phyloP scores from a whole-genome alignment of 1,284 basidiomycete genomes.

The Ustilago sp. region DNA sequence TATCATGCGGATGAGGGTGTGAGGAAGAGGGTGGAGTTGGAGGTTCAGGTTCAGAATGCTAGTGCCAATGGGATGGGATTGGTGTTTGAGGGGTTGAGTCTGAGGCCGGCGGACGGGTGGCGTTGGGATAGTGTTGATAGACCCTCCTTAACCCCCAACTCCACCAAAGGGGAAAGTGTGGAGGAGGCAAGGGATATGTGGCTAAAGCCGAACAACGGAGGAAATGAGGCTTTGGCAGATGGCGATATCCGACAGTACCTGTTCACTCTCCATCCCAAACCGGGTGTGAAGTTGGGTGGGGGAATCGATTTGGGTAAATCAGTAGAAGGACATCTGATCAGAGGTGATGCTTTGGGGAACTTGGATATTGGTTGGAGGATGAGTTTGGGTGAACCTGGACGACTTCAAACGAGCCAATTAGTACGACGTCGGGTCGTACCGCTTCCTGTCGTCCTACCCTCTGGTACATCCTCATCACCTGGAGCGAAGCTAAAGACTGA shows the following conservation, averaged over 20 bases:
- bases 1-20: slow-evolving; percentile 37
- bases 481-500: slow-evolving; percentile 10
- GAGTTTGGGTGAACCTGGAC: slow-evolving; percentile 58
- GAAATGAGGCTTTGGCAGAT: slow-evolving; percentile 45
- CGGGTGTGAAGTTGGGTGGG: not conserved
- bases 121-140: slow-evolving; percentile 39
- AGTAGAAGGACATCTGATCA: slow-evolving; percentile 15
- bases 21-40: slow-evolving; percentile 57
- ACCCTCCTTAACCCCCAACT: slow-evolving; percentile 4
- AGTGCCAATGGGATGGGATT: slow-evolving; percentile 30
- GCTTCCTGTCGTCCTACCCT: slow-evolving; percentile 1
- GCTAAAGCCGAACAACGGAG: slow-evolving; percentile 7
- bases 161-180: not conserved
- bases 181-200: slow-evolving; percentile 30
- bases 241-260: slow-evolving; percentile 65
- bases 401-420: slow-evolving; percentile 48
- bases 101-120: slow-evolving; percentile 46
- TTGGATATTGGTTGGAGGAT: slow-evolving; percentile 66
- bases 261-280: slow-evolving; percentile 40
- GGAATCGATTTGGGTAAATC: slow-evolving; percentile 20
- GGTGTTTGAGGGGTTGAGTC: slow-evolving; percentile 49
- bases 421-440: slow-evolving; percentile 18
- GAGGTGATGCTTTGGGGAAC: slow-evolving; percentile 50
- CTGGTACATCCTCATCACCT: too few species aligned
- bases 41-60: slow-evolving; percentile 67